Evolutionary conservation across 2,329 filamentous ascomycete genomes (phyloP).

Genomic region (Paecilomyces dactylethromorphus): DNA sequence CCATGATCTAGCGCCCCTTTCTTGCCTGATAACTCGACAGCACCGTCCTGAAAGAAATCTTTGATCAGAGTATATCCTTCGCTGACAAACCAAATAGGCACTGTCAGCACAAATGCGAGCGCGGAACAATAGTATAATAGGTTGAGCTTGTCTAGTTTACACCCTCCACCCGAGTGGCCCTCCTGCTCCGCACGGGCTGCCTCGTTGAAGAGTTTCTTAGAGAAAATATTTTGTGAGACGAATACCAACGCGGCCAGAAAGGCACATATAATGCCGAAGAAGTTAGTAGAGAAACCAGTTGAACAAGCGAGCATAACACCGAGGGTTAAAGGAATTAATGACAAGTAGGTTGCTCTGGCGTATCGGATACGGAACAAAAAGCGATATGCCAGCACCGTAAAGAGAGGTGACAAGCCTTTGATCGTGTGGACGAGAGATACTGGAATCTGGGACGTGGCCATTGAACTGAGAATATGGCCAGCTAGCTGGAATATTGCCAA

Average conservation of each 20-base stretch:
- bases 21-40: slow-evolving; percentile 67
- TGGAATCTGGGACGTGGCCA: slow-evolving; percentile 88
- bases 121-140: slow-evolving; percentile 95
- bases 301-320: slow-evolving; percentile 98
- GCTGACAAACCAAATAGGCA: slow-evolving; percentile 87
- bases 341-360: slow-evolving; percentile 77
- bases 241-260: slow-evolving; percentile 89
- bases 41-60: slow-evolving; percentile 76
- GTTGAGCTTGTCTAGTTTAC: slow-evolving; percentile 94
- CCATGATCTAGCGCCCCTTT: slow-evolving; percentile 65
- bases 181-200: slow-evolving; percentile 79
- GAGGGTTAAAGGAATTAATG: slow-evolving; percentile 79
- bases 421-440: slow-evolving; percentile 98
- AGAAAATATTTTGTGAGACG: slow-evolving; percentile 97
- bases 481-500: slow-evolving; percentile 88
- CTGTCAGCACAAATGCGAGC: slow-evolving; percentile 78
- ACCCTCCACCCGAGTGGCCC: slow-evolving; percentile 50
- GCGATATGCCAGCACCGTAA: slow-evolving; percentile 91
- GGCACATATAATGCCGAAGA: slow-evolving; percentile 83
- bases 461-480: slow-evolving; percentile 88
- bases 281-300: slow-evolving; percentile 79
- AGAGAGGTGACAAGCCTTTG: slow-evolving; percentile 91
- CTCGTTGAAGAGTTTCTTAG: slow-evolving; percentile 95
- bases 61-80: slow-evolving; percentile 73
- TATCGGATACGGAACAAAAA: slow-evolving; percentile 85